Evolutionary conservation across 371 early-diverging fungal species (phyloP), one percentile per base, ranked within the genome.

Genomic region (Mortierella sp.): DNA sequence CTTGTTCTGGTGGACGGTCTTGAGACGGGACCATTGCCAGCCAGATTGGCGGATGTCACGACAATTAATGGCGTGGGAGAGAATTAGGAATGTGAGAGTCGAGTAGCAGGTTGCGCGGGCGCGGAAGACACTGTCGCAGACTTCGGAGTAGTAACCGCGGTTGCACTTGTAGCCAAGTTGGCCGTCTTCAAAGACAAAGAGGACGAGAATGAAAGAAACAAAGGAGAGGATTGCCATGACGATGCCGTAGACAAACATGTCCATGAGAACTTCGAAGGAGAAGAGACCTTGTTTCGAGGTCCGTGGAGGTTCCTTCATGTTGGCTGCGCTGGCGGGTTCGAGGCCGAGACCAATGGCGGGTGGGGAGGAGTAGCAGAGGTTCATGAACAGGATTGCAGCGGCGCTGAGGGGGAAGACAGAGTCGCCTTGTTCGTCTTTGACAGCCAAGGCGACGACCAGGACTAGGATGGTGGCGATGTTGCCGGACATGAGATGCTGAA

Each of bases 331-430:
- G 21, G 93, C 93, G 74, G 95, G 96, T 83, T 99, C 99, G 32
- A 97, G 91, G 63, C 96, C 96, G 6, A 96, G 86, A 55, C 93
- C 92, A 92, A 96, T 95, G 18, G 97, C 97, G 11, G 97, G 97
- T 27, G 99, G 98, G 38, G 95, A 92, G 70, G 90, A 89, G 7
- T 95, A 95, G 55, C 95, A 80, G 78, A 98, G 93, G 88, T 98
- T 97, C 84, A 97, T 94, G 89, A 96, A 97, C 56, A 99, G 90
- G 86, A 98, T 98, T 76, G 95, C 95, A 65, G 96, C 91, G 0
- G 96, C 93, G 1, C 95, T 92, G 89, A 96, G 90, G 0, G 96
- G 95, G 88, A 94, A 95, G 4, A 95, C 94, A 16, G 94, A 89
- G 63, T 88, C 81, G 43, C 92, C 91, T 2, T 81, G 75, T 6